Base-by-base conservation (phyloP, 1,284 basidiomycete genomes). In the Boletus subluridellus region DNA sequence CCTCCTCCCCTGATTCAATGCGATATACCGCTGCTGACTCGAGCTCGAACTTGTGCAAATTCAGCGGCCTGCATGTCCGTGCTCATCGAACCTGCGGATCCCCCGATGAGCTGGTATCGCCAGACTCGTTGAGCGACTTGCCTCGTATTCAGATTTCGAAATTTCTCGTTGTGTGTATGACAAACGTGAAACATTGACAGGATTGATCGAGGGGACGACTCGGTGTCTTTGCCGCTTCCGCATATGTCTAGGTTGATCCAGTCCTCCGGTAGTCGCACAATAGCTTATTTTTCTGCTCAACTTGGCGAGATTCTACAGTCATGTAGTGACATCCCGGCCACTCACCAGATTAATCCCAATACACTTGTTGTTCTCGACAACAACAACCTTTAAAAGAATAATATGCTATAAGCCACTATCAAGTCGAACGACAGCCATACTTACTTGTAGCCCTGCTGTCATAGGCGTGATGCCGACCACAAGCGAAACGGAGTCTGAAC, bases 131-230 rank as follows among this genome's bases (percentile, higher is more conserved):
- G 15, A 37, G 14, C 17, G 21, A 55, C 61, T 55, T 32, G 54
- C 26, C 52, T 58, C 45, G 45, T 48, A 50, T 48, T 37, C 49
- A 41, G 35, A 64, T 58, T 55, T 64, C 58, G 51, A 59, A 65
- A 58, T 63, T 56, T 47, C 30, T 49, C 15, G 49, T 35, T 47
- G 51, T 38, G 56, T 38, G 54, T 49, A 66, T 73, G 70, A 71
- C 72, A 74, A 74, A 74, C 62, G 58, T 72, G 73, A 72, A 69
- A 72, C 70, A 74, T 64, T 56, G 65, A 59, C 68, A 67, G 59
- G 52, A 62, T 46, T 71, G 70, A 72, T 72, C 70, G 70, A 70
- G 70, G 68, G 64, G 65, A 54, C 48, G 58, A 54, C 58, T 65
- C 69, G 67, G 60, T 60, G 58, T 58, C 69, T 70, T 69, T 67